Evolutionary conservation across 768 basidiomycete genomes (phyloP), one percentile per base, ranked within the genome.

Genomic region (Tricholoma sp.): DNA sequence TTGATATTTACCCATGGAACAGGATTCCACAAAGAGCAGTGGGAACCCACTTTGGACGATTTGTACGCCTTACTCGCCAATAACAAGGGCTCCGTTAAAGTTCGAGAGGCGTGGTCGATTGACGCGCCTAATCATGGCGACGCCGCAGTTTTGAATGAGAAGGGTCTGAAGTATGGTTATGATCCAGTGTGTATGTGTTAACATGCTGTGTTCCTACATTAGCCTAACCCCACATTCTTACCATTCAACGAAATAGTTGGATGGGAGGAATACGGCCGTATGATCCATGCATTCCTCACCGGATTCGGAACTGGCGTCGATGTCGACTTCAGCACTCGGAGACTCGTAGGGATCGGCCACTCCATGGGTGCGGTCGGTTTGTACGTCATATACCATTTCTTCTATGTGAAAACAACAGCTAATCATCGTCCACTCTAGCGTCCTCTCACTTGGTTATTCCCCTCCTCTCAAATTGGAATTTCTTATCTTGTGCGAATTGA

Each of bases 101-200:
- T 82, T 28, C 70, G 77, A 8, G 80, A 82, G 49, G 70, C 72
- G 5, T 82, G 79, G 80, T 66, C 76, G 0, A 66, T 84, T 9
- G 82, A 83, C 50, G 75, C 74, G 15, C 77, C 80, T 1, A 83
- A 83, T 59, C 81, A 83, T 56, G 82, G 83, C 1, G 81, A 82
- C 42, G 73, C 80, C 0, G 80, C 76, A 6, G 56, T 71, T 1
- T 54, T 83, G 50, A 85, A 83, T 57, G 80, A 79, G 56, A 61
- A 74, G 36, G 58, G 63, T 2, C 62, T 83, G 55, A 61, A 63
- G 44, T 69, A 64, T 54, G 79, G 77, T 3, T 78, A 78, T 57
- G 69, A 71, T 8, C 65, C 68, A 6, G 55, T 72, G 6, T 82
- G 80, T 82, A 54, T 54, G 78, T 71, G 13, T 12, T 34, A 36